Base-by-base conservation (phyloP, 768 basidiomycete genomes). In the Cytidiella melzeri region DNA sequence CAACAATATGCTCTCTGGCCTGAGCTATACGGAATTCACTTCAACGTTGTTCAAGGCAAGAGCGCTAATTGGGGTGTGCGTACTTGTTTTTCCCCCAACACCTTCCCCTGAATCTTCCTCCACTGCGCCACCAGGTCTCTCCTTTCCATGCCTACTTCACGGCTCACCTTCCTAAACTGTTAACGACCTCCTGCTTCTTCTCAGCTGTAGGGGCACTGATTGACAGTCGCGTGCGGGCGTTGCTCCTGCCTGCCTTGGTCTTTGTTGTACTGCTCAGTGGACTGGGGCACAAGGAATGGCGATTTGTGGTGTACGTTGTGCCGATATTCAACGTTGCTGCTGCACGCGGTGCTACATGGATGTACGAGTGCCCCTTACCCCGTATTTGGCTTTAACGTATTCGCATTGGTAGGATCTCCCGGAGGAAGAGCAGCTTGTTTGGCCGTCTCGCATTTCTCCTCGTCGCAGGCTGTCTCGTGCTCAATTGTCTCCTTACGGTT, bases 251-350 rank as follows among this genome's bases (percentile, higher is more conserved):
- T 0, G 71, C 78, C 2, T 23, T 82, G 4, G 50, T 60, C 1
- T 87, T 85, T 52, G 60, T 91, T 6, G 64, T 61, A 2, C 56
- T 84, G 2, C 78, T 98, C 63, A 93, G 92, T 61, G 70, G 62
- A 25, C 71, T 97, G 1, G 84, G 79, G 0, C 96, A 99, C 68
- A 99, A 99, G 64, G 96, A 99, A 67, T 99, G 96, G 96, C 79
- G 96, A 5, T 99, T 99, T 66, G 72, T 98, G 49, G 76, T 92
- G 6, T 98, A 98, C 60, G 75, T 82, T 15, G 78, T 97, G 0
- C 93, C 94, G 0, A 61, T 80, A 2, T 71, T 92, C 65, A 95
- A 96, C 57, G 64, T 93, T 3, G 79, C 84, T 1, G 92, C 88
- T 1, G 84, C 92, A 0, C 65, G 81, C 13, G 84, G 81, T 2